phyloP scores from a whole-genome alignment of 495 filamentous ascomycete genomes.

The Xeromyces bisporus region DNA sequence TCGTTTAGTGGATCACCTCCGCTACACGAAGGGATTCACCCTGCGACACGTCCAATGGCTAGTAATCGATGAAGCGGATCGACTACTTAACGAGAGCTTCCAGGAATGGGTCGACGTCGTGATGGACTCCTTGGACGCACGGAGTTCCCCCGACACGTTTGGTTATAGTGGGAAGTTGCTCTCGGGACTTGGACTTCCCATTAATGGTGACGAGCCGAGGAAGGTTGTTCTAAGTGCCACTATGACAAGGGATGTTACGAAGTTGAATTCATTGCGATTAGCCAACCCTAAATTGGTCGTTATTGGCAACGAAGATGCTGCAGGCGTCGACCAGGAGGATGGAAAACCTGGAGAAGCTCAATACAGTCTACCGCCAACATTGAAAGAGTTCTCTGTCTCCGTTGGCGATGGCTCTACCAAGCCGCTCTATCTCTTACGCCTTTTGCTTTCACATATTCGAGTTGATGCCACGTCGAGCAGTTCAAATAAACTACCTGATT shows the following conservation, averaged over 20 bases:
- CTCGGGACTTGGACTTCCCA: constrained; percentile 17
- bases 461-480: constrained; percentile 10
- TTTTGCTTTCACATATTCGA: constrained; percentile 22
- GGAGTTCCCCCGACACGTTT: constrained; percentile 31
- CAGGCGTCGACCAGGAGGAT: constrained; percentile 14
- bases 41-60: constrained; percentile 65
- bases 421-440: constrained; percentile 55
- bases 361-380: constrained; percentile 46
- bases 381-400: constrained; percentile 58
- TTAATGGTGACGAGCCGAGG: constrained; percentile 27
- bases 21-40: constrained; percentile 63
- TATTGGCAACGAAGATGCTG: constrained; percentile 36
- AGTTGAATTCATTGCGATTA: constrained; percentile 57
- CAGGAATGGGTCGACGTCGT: constrained; percentile 77
- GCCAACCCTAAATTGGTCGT: constrained; percentile 59
- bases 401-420: constrained; percentile 63
- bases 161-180: constrained; percentile 26
- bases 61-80: constrained; percentile 87
- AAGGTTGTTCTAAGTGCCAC: constrained; percentile 84
- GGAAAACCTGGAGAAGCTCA: constrained; percentile 16
- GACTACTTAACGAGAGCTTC: constrained; percentile 77
- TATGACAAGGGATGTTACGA: constrained; percentile 76
- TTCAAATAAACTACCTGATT: too few relatives aligned
- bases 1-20: constrained; percentile 78
- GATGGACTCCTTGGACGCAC: constrained; percentile 41